A percentile compares a stretch with the other conserved stretches of the same genome.
Conservation (phyloP, 2,329 filamentous ascomycete genomes). For the Ceratocystis alfenasii region DNA sequence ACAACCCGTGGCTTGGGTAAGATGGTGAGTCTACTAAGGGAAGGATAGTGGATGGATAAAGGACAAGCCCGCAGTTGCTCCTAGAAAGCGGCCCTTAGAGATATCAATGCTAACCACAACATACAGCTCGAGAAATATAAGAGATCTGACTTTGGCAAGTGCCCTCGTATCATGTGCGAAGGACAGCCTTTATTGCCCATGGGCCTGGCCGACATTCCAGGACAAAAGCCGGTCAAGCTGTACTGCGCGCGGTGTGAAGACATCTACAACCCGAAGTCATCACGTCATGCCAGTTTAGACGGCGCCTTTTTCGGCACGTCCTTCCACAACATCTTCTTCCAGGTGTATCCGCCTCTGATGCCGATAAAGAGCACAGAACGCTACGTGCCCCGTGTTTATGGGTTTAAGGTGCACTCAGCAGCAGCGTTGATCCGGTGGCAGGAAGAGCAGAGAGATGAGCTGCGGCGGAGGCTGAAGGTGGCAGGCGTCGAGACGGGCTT, state of each 20-base stretch:
- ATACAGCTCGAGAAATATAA: constrained; percentile 93
- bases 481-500: constrained; percentile 66
- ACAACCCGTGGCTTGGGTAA: constrained; percentile 88
- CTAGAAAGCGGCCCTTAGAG: neutral
- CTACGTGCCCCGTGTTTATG: constrained; percentile 83
- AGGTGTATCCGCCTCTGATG: constrained; percentile 85
- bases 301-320: constrained; percentile 96
- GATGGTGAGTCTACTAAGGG: constrained; percentile 54
- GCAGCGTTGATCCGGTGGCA: constrained; percentile 90
- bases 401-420: constrained; percentile 86
- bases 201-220: constrained; percentile 81
- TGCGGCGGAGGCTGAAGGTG: constrained; percentile 62
- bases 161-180: constrained; percentile 88
- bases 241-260: constrained; percentile 97
- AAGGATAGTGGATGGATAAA: neutral
- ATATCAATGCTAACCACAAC: constrained; percentile 7
- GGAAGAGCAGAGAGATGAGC: constrained; percentile 63
- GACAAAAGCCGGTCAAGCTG: constrained; percentile 83
- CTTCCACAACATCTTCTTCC: constrained; percentile 98
- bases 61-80: neutral
- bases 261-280: constrained; percentile 97
- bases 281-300: constrained; percentile 86
- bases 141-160: constrained; percentile 95
- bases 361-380: constrained; percentile 75
- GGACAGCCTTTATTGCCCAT: constrained; percentile 88